Conservation (phyloP, 306 rosid genomes). For the Luffa aegyptiaca region DNA sequence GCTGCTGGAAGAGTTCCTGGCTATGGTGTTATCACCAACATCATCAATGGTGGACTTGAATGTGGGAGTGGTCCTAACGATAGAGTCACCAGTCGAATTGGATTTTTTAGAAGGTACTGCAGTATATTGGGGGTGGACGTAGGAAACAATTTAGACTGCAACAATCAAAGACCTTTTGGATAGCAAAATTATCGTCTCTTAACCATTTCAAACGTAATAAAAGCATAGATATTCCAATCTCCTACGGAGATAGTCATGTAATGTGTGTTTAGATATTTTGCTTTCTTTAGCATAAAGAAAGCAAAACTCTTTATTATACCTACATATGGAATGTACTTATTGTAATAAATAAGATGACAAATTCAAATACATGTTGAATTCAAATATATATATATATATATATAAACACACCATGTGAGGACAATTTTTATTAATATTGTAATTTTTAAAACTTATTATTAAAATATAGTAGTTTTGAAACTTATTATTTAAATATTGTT, state of each 20-base stretch:
- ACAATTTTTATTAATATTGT: too few relatives aligned
- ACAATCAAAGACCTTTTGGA: constrained; percentile 23
- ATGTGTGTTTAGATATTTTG: neutral
- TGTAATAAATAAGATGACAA: too few relatives aligned
- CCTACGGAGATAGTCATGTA: neutral
- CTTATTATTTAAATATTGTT: too few relatives aligned
- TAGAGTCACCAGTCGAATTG: constrained; percentile 32
- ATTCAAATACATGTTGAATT: too few relatives aligned
- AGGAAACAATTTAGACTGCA: constrained; percentile 32
- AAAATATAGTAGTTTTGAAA: too few relatives aligned
- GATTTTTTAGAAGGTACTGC: constrained; percentile 36
- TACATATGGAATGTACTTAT: too few relatives aligned
- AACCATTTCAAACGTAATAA: neutral
- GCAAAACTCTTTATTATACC: neutral
- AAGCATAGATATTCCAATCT: neutral
- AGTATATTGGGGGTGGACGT: constrained; percentile 6
- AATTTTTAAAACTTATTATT: too few relatives aligned
- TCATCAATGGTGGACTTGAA: constrained; percentile 56
- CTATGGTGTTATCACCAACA: constrained; percentile 46
- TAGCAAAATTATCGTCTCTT: neutral
- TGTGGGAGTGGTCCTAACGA: constrained; percentile 28
- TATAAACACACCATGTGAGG: too few relatives aligned
- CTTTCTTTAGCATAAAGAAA: neutral
- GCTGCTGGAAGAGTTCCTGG: constrained; percentile 32
- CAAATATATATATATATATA: too few relatives aligned